Percentiles rank a stretch among this genome's conserved stretches.
phyloP scores from a whole-genome alignment of 1,139 yeast genomes.

The Lodderomyces beijingensis region DNA sequence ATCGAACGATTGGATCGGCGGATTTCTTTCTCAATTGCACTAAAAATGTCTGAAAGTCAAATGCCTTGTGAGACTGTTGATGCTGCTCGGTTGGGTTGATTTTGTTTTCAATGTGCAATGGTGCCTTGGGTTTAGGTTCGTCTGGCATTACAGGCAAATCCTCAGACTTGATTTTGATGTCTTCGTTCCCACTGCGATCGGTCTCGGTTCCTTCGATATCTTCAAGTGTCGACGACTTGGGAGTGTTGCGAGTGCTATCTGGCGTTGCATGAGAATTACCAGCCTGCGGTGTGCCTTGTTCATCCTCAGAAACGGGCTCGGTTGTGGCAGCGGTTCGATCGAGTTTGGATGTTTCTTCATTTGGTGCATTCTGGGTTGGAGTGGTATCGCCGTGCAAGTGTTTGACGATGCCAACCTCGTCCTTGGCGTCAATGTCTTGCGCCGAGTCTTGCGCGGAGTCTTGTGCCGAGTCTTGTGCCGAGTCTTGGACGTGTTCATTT shows the following conservation, averaged over 20 bases:
- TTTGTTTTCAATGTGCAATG: slow-evolving; percentile 6
- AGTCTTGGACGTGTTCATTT: too few species aligned
- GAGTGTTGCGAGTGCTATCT: background rate
- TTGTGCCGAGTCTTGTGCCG: background rate
- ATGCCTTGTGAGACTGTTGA: slow-evolving; percentile 47
- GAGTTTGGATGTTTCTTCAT: background rate
- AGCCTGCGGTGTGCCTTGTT: too few species aligned
- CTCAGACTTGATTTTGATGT: background rate
- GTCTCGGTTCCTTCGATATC: background rate
- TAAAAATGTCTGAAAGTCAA: slow-evolving; percentile 81
- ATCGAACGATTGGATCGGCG: slow-evolving; percentile 88
- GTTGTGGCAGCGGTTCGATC: background rate
- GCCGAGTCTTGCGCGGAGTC: background rate
- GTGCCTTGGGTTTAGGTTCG: slow-evolving; percentile 2
- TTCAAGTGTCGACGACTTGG: too few species aligned
- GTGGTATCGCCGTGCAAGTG: background rate
- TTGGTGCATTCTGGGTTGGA: background rate
- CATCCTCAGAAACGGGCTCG: too few species aligned
- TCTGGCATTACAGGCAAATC: too few species aligned
- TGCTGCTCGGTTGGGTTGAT: slow-evolving; percentile 27
- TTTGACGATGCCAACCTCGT: background rate
- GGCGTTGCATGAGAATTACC: too few species aligned
- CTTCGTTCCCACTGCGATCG: background rate
- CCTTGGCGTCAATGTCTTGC: background rate
- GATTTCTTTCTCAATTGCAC: slow-evolving; percentile 64